A percentile compares a stretch with the other conserved stretches of the same genome.
These are phyloP conservation scores for Ophiobolus disseminans DNA, from an alignment of 2,329 filamentous ascomycete species.

Conservation along the genomic window DNA sequence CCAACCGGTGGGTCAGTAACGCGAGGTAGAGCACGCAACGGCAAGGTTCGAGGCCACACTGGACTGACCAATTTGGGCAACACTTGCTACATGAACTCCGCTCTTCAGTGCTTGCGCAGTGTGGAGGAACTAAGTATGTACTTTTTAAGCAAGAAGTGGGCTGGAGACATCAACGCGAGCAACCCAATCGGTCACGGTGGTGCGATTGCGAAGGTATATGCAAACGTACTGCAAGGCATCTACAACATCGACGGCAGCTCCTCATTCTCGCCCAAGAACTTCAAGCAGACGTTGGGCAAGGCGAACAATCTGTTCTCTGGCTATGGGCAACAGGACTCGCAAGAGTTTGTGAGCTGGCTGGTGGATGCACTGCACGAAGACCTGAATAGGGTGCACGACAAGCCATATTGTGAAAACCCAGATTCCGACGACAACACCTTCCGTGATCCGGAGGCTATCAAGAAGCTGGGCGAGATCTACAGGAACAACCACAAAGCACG, in stretches of 20 bases:
- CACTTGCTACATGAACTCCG: constrained; percentile 99
- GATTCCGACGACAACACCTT: constrained; percentile 98
- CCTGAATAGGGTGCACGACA: constrained; percentile 89
- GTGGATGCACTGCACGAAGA: constrained; percentile 96
- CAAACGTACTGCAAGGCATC: constrained; percentile 75
- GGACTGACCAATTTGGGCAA: constrained; percentile 92
- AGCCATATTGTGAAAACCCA: constrained; percentile 96
- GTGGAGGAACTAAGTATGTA: constrained; percentile 94
- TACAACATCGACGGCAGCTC: constrained; percentile 71
- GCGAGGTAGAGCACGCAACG: constrained; percentile 73
- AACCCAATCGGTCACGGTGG: constrained; percentile 89
- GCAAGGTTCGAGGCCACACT: constrained; percentile 75
- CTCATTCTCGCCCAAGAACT: constrained; percentile 79
- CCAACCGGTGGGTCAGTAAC: constrained; percentile 72
- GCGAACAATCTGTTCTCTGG: constrained; percentile 88
- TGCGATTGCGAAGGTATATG: constrained; percentile 85
- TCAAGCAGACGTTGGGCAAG: constrained; percentile 82
- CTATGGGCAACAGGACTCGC: constrained; percentile 95
- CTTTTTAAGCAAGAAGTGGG: constrained; percentile 74
- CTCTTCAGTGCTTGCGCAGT: constrained; percentile 90
- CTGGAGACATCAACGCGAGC: constrained; percentile 79
- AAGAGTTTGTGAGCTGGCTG: constrained; percentile 94
- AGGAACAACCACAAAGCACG: constrained; percentile 91
- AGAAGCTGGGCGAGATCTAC: constrained; percentile 83
- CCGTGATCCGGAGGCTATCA: constrained; percentile 78